Base-by-base conservation (phyloP, 2,329 filamentous ascomycete genomes). In the Cephalotrichum gorgonifer region DNA sequence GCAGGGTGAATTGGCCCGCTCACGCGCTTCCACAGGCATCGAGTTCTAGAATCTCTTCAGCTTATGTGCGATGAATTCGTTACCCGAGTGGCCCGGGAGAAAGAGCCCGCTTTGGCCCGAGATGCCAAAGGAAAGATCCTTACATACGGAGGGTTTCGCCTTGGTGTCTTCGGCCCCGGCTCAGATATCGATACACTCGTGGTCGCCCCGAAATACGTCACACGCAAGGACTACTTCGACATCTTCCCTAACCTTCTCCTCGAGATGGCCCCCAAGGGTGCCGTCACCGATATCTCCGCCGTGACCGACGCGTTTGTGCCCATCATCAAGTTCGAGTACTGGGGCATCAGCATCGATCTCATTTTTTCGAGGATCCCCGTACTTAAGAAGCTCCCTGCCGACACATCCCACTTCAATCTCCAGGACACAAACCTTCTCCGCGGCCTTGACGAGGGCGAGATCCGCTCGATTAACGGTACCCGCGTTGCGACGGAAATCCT, bases 161-260 rank as follows among this genome's bases (percentile, higher is more conserved):
- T 98, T 12, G 93, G 93, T 52, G 93, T 97, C 23, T 95, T 87
- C 65, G 90, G 90, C 6, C 93, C 93, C 42, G 89, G 89, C 46
- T 97, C 93, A 43, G 93, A 98, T 80, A 97, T 98, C 58, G 93
- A 98, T 70, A 96, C 93, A 2, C 79, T 98, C 47, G 83, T 97
- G 51, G 85, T 96, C 46, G 90, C 85, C 14, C 93, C 93, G 9
- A 90, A 88, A 68, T 89, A 95, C 60, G 86, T 97, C 47, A 79
- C 79, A 12, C 84, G 88, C 51, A 84, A 91, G 28, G 88, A 98
- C 66, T 98, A 95, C 71, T 98, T 98, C 70, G 72, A 86, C 47
- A 74, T 86, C 58, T 96, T 96, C 57, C 90, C 90, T n/a, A 73
- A 79, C 20, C 70, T 94, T 44, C 78, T 98, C 44, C 71, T 84